Evolutionary conservation across 345 rosid genomes (phyloP), one percentile per base, ranked within the genome.

Genomic region (Hypericum androsaemum): DNA sequence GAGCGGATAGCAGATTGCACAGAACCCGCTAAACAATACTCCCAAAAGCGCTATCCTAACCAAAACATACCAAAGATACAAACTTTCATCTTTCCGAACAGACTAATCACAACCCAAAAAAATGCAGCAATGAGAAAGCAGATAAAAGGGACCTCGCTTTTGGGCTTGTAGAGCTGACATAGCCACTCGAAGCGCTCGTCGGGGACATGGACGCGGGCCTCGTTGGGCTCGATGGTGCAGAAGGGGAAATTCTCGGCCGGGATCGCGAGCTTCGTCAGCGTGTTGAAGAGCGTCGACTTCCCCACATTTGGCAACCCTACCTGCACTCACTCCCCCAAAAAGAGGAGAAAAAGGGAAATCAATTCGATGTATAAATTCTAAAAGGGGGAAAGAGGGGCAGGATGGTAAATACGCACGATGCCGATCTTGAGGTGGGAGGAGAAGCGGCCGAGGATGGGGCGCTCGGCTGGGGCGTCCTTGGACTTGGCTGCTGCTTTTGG

Each of bases 361-460:
- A 44, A 37, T 47, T 5, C 42, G 32, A 3, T 17, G 46, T 37
- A 16, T 13, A 6, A 38, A 16, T n/a, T 13, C 1, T 7, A 16
- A 9, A 16, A 22, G 37, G 11, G 14, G 17, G 12, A 41, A 46
- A 50, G 39, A 50, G 36, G 54, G 38, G 46, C 32, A 28, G 58
- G 51, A 41, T 46, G 13, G 32, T 22, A 22, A 22, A 1, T 22
- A 36, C 48, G 47, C 79, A 92, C 98, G 41, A 92, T 92, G 67
- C 96, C 98, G 65, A 92, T 92, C 80, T 92, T 92, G 75, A 92
- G 98, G 57, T 92, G 98, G 63, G 98, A 92, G 15, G 98, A 88
- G 82, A 92, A 92, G 59, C 98, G 83, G 54, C 98, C 98, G 8
- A 92, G 95, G 47, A 88, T 81, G 10, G 98, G 94, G 37, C 95